Percentiles rank a stretch among this genome's conserved stretches.
These are phyloP conservation scores for Saccharomyces mikatae DNA, from an alignment of 805 yeast genomes.

Conservation along the genomic window DNA sequence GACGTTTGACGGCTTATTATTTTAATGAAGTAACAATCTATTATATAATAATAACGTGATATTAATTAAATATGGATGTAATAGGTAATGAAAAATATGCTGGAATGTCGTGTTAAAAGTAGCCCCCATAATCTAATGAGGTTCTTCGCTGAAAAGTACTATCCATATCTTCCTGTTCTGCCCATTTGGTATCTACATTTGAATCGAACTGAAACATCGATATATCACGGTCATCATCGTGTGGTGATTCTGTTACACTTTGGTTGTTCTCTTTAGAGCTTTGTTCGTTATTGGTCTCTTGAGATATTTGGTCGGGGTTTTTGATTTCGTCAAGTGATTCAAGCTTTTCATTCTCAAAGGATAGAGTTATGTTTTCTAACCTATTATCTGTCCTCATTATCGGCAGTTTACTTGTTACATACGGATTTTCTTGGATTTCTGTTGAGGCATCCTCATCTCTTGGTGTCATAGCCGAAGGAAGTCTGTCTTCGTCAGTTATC, in stretches of 20 bases:
- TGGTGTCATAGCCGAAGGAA: conserved; percentile 1
- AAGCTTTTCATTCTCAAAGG: conserved; percentile 21
- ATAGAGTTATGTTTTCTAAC: conserved; percentile 24
- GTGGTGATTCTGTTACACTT: background rate
- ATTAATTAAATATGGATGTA: background rate
- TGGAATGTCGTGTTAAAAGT: background rate
- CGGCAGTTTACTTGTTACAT: conserved; percentile 35
- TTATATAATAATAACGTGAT: background rate
- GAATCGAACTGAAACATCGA: conserved; percentile 6
- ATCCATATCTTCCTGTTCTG: conserved; percentile 28
- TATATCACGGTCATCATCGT: background rate
- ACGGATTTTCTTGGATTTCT: conserved; percentile 5
- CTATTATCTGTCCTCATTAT: conserved; percentile 28
- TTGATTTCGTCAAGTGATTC: conserved; percentile 4
- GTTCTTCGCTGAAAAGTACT: conserved; percentile 29
- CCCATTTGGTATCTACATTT: conserved; percentile 18
- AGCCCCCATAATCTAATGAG: conserved; percentile 22
- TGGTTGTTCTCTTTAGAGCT: conserved; percentile 6
- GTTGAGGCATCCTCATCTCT: conserved; percentile 27
- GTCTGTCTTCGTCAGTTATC: conserved; percentile 8
- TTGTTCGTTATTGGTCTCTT: conserved; percentile 5
- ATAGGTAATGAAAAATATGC: conserved; percentile 1
- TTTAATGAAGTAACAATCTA: background rate
- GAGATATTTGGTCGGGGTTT: conserved; percentile 1
- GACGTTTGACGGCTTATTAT: background rate